Base-by-base conservation (phyloP, 805 yeast species). In the Monosporozyma unispora region DNA sequence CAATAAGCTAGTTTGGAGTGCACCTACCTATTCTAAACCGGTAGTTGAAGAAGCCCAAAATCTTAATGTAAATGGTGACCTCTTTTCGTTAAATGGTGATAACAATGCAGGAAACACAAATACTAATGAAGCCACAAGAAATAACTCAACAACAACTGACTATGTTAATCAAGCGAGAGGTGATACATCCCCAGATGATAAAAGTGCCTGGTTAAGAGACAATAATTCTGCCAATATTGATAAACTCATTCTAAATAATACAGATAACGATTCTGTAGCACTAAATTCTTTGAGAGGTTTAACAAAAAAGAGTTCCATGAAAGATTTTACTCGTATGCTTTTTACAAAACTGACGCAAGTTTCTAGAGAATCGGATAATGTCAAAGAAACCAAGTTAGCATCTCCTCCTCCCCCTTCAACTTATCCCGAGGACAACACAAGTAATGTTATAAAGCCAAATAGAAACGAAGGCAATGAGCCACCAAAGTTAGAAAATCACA, bases 241-340 rank as follows among this genome's bases (percentile, higher is more conserved):
- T 7, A 43, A 40, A 11, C 29, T 19, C n/a, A 22, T 48, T 25
- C 22, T 41, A 14, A 45, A 50, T 27, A 51, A 51, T 16, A 42
- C 28, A 11, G 48, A 47, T n/a, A 50, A 51, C 46, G 16, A 53
- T 40, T 59, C 66, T 5, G 44, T 54, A 18, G 69, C 69, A 0
- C 47, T 64, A 6, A 54, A 58, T 45, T 54, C 65, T 3, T 48
- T 65, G 11, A 64, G 56, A 45, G 63, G 56, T 4, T 51, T 62
- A 1, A 51, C 57, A 2, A 58, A 57, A 37, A 54, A 58, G 31
- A 54, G 47, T 29, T 52, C 59, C 3, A 50, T 60, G 19, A 57
- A 53, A 45, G 59, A 56, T 37, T 53, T 62, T 21, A 59, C 66
- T 2, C 58, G 58, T 16, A 56, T 55, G 18, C 44, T 63, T 4